phyloP scores from a whole-genome alignment of 331 rosid genomes.

The Malus hybrid region DNA sequence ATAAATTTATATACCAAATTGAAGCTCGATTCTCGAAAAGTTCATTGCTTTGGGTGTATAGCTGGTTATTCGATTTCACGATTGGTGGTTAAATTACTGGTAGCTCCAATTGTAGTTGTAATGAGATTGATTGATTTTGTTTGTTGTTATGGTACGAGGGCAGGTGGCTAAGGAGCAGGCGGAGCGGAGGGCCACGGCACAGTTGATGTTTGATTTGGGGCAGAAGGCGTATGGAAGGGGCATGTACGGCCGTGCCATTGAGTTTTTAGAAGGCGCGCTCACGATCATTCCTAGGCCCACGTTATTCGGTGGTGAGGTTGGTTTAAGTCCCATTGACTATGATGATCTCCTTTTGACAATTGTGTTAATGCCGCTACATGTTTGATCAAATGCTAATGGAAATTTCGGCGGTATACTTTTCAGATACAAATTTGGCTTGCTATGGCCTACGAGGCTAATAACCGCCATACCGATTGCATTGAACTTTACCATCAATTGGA shows the following conservation, averaged over 20 bases:
- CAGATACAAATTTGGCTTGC: constrained; percentile 98
- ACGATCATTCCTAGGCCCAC: constrained; percentile 83
- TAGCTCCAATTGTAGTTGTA: neutral
- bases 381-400: neutral
- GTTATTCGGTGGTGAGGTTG: constrained; percentile 94
- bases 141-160: constrained; percentile 17
- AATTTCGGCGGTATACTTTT: neutral
- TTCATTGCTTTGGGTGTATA: neutral
- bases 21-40: neutral
- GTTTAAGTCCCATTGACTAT: constrained; percentile 16
- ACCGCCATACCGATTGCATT: constrained; percentile 84
- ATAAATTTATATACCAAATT: too few species aligned
- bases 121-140: neutral
- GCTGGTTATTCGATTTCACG: neutral
- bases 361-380: neutral
- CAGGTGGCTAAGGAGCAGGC: constrained; percentile 98
- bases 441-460: constrained; percentile 95
- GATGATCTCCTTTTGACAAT: neutral
- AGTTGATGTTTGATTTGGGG: constrained; percentile 92
- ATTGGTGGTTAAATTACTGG: neutral
- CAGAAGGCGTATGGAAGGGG: constrained; percentile 93
- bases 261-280: constrained; percentile 90
- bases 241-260: constrained; percentile 86
- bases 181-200: constrained; percentile 86
- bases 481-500: constrained; percentile 77